A percentile compares a stretch with the other conserved stretches of the same genome.
Evolutionary conservation across 306 rosid genomes (phyloP).

Genomic region (Cicer chorassanicum): DNA sequence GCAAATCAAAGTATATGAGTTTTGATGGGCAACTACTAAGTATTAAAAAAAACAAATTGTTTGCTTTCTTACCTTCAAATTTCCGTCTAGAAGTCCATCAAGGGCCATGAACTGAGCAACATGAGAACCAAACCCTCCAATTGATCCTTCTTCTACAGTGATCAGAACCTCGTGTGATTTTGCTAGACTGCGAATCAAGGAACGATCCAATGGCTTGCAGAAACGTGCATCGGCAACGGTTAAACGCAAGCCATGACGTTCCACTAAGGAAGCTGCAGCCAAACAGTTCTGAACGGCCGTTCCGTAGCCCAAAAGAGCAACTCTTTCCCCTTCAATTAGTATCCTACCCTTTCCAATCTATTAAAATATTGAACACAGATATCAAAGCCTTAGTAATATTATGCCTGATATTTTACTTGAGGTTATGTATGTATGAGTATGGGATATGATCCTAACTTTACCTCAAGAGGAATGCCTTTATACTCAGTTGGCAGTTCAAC

Average conservation of each 20-base stretch:
- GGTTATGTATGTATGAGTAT: background rate
- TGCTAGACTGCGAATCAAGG: slow-evolving; percentile 80
- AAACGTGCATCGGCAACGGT: slow-evolving; percentile 88
- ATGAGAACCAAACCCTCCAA: slow-evolving; percentile 96
- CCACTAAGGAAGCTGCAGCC: slow-evolving; percentile 68
- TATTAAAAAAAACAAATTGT: background rate
- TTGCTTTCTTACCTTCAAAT: slow-evolving; percentile 62
- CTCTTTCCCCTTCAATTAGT: slow-evolving; percentile 90
- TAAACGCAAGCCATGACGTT: slow-evolving; percentile 62
- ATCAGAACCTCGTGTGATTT: slow-evolving; percentile 81
- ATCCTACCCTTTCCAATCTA: slow-evolving; percentile 87
- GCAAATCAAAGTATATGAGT: slow-evolving; percentile 25
- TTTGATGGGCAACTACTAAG: background rate
- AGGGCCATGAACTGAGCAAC: slow-evolving; percentile 96
- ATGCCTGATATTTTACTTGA: slow-evolving; percentile 12
- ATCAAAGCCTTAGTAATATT: slow-evolving; percentile 14
- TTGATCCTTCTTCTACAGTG: slow-evolving; percentile 96
- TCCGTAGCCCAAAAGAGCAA: slow-evolving; percentile 92
- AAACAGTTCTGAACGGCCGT: slow-evolving; percentile 83
- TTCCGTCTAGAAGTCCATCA: slow-evolving; percentile 93
- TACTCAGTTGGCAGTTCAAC: slow-evolving; percentile 74
- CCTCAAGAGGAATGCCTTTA: slow-evolving; percentile 81
- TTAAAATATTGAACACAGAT: slow-evolving; percentile 43
- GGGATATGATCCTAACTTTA: slow-evolving; percentile 39
- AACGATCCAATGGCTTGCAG: slow-evolving; percentile 88